phyloP scores from a whole-genome alignment of 306 rosid species.

The Citrullus colocynthis region DNA sequence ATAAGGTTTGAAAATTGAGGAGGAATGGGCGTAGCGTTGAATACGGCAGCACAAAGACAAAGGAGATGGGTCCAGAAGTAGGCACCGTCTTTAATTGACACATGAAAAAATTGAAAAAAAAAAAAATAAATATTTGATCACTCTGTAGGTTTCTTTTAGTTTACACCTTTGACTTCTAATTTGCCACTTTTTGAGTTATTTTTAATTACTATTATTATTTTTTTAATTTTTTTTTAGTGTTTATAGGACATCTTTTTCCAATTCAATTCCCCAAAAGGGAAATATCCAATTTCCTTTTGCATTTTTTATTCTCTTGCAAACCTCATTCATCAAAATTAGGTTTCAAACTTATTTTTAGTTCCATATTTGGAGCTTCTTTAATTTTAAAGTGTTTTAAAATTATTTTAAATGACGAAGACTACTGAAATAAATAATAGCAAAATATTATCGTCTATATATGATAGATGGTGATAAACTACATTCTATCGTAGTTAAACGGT shows the following conservation, averaged over 20 bases:
- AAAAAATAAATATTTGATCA: background rate
- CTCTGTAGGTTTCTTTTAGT: background rate
- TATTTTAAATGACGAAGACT: too few relatives aligned
- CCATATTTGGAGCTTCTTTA: too few relatives aligned
- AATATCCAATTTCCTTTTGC: background rate
- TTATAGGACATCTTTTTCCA: background rate
- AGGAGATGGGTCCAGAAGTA: slow-evolving; percentile 54
- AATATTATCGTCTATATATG: too few relatives aligned
- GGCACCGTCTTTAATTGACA: slow-evolving; percentile 82
- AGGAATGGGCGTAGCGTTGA: slow-evolving; percentile 19
- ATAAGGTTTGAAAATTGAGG: background rate
- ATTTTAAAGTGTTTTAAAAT: too few relatives aligned
- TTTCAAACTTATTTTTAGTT: too few relatives aligned
- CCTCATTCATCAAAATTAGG: too few relatives aligned
- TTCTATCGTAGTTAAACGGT: too few relatives aligned
- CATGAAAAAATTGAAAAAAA: slow-evolving; percentile 9
- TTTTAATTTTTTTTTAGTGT: background rate
- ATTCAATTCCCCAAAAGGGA: background rate
- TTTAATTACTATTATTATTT: background rate
- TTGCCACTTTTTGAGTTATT: background rate
- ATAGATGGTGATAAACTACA: too few relatives aligned
- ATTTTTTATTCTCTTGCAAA: background rate
- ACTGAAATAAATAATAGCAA: too few relatives aligned
- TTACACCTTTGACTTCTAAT: slow-evolving; percentile 6
- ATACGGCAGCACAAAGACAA: slow-evolving; percentile 41